These are phyloP conservation scores for Extremus antarcticus DNA, from an alignment of 495 filamentous ascomycete species.

Conservation along the genomic window DNA sequence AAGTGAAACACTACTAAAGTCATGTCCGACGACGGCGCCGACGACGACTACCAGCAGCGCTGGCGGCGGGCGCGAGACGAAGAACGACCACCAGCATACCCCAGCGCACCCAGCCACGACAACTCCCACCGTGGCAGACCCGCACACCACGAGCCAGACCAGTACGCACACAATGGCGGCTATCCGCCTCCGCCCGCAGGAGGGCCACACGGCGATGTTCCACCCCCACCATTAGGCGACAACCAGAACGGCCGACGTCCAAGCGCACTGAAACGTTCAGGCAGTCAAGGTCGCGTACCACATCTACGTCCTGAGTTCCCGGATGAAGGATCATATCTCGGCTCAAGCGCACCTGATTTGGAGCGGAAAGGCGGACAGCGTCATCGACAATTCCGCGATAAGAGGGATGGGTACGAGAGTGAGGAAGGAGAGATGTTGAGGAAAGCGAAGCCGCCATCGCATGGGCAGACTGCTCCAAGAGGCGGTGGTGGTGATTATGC, in stretches of 20 bases:
- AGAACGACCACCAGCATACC: neutral
- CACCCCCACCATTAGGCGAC: slow-evolving; percentile 21
- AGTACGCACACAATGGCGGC: neutral
- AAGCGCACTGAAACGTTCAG: slow-evolving; percentile 16
- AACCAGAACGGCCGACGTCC: neutral
- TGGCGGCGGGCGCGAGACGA: slow-evolving; percentile 3
- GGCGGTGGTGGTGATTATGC: neutral
- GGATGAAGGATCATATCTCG: slow-evolving; percentile 23
- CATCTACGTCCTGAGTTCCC: slow-evolving; percentile 16
- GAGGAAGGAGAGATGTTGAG: slow-evolving; percentile 22
- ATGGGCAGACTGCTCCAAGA: neutral
- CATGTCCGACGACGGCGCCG: neutral
- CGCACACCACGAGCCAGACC: no score
- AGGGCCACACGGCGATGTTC: slow-evolving; percentile 2
- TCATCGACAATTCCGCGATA: slow-evolving; percentile 21
- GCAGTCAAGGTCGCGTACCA: slow-evolving; percentile 14
- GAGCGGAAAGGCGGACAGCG: slow-evolving; percentile 15
- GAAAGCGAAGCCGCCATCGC: neutral
- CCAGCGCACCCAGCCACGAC: neutral
- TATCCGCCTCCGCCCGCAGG: slow-evolving; percentile 2
- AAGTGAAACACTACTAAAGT: neutral
- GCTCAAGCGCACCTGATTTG: slow-evolving; percentile 17
- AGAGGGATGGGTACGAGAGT: slow-evolving; percentile 22
- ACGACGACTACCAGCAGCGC: slow-evolving; percentile 2
- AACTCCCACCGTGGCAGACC: no score